phyloP scores from a whole-genome alignment of 345 rosid genomes.

The Populus alba region DNA sequence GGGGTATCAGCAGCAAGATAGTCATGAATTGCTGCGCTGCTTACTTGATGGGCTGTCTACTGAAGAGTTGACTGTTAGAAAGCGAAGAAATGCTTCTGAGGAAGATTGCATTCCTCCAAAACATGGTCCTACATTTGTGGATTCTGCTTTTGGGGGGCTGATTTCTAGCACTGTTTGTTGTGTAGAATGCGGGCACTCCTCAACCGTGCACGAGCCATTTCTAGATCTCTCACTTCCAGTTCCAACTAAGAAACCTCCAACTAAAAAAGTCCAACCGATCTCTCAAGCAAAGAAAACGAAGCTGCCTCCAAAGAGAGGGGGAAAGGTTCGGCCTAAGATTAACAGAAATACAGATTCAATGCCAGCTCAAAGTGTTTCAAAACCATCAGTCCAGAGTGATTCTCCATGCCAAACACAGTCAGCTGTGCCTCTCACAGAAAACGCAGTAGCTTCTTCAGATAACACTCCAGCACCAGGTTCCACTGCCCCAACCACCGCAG shows the following conservation, averaged over 20 bases:
- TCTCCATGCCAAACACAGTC: conserved; percentile 24
- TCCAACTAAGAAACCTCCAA: conserved; percentile 74
- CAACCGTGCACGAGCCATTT: conserved; percentile 86
- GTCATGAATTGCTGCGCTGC: conserved; percentile 88
- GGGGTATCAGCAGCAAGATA: conserved; percentile 95
- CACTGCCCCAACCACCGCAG: conserved; percentile 21
- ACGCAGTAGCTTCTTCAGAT: conserved; percentile 19
- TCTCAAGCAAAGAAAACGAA: conserved; percentile 70
- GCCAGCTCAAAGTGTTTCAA: conserved; percentile 32
- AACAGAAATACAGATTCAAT: conserved; percentile 40
- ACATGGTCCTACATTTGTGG: conserved; percentile 59
- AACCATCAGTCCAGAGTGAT: conserved; percentile 23
- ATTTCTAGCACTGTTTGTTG: conserved; percentile 87
- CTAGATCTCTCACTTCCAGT: conserved; percentile 91
- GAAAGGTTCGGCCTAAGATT: conserved; percentile 43
- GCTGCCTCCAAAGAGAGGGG: conserved; percentile 58
- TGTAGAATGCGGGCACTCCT: conserved; percentile 78
- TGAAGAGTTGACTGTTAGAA: conserved; percentile 63
- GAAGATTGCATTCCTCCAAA: conserved; percentile 33
- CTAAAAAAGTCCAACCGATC: conserved; percentile 47
- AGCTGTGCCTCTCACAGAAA: conserved; percentile 20
- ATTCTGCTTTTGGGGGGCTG: conserved; percentile 77
- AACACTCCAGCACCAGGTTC: conserved; percentile 28
- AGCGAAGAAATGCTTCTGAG: conserved; percentile 37
- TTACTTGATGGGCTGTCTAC: conserved; percentile 77